These are phyloP conservation scores for Monilinia fructicola DNA, from an alignment of 2,329 filamentous ascomycete species.

Conservation along the genomic window DNA sequence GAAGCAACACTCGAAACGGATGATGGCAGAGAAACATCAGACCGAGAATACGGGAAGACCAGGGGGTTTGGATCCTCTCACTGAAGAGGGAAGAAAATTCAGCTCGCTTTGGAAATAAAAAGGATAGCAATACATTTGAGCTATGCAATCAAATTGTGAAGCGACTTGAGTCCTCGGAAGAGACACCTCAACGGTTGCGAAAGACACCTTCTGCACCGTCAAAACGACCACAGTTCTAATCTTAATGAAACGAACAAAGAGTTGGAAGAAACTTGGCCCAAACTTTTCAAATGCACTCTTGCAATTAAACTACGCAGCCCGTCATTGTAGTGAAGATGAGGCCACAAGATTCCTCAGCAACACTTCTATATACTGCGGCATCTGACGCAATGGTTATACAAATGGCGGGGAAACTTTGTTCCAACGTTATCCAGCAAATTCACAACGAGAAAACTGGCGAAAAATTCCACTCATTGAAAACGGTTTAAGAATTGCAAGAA, in stretches of 20 bases:
- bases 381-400: too few species aligned
- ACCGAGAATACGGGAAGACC: background rate
- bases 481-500: background rate
- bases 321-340: conserved; percentile 7
- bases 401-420: conserved; percentile 28
- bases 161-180: background rate
- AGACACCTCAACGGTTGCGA: background rate
- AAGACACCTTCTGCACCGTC: background rate
- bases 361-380: background rate
- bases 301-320: background rate
- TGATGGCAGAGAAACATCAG: background rate
- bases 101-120: too few species aligned
- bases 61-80: background rate
- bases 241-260: background rate
- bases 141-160: background rate
- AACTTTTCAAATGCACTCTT: background rate
- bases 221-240: background rate
- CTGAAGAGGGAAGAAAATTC: background rate
- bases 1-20: too few species aligned
- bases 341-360: background rate
- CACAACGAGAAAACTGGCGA: background rate
- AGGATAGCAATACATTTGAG: background rate
- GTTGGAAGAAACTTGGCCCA: background rate
- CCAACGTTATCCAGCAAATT: conserved; percentile 31
- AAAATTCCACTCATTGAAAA: conserved; percentile 7